Conservation (phyloP, 1,139 yeast species). For the Pneumocystis wakefieldiae region DNA sequence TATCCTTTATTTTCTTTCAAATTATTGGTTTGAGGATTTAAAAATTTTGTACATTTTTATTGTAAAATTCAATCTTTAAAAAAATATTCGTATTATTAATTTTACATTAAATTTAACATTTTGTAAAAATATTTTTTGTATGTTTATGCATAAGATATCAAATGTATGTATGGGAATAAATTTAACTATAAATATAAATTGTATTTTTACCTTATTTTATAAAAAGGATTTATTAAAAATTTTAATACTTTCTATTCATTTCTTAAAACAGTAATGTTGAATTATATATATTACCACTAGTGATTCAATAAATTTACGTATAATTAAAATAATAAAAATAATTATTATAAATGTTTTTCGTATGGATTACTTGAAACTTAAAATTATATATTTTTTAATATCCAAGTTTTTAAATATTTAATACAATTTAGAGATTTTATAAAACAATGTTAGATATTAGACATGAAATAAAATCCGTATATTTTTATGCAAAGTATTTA, state of each 20-base stretch:
- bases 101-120: neutral
- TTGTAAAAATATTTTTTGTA: neutral
- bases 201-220: too few species aligned
- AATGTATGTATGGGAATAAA: neutral
- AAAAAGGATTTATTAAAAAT: too few species aligned
- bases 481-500: too few species aligned
- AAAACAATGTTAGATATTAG: too few species aligned
- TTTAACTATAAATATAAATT: neutral
- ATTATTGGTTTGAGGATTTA: neutral
- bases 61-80: too few species aligned
- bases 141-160: neutral
- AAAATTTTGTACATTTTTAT: too few species aligned
- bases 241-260: neutral
- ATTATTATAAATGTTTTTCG: neutral
- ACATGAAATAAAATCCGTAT: too few species aligned
- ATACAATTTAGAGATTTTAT: too few species aligned
- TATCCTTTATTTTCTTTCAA: neutral
- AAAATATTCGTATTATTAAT: too few species aligned
- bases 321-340: neutral
- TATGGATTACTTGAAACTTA: neutral
- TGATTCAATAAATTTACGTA: neutral
- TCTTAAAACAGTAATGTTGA: neutral
- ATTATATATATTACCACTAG: neutral
- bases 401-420: neutral
- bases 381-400: neutral